phyloP scores from a whole-genome alignment of 2,329 filamentous ascomycete species.

The Sordariomycetes sp. region DNA sequence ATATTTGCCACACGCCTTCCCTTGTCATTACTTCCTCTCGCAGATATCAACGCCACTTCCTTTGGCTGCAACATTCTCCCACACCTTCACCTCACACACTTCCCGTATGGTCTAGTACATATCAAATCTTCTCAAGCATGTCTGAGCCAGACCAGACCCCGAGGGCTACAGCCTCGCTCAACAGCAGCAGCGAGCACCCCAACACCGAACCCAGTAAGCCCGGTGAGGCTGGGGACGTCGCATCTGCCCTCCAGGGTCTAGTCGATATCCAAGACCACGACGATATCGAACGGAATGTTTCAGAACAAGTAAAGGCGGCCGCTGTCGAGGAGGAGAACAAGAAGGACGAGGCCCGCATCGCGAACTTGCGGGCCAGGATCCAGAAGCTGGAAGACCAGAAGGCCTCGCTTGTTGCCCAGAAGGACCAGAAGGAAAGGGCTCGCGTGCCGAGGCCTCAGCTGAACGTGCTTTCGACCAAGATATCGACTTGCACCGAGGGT shows the following conservation, averaged over 20 bases:
- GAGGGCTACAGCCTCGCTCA: background rate
- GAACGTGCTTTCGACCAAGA: conserved; percentile 48
- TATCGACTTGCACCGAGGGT: conserved; percentile 54
- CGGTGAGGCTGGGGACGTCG: conserved; percentile 14
- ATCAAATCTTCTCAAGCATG: background rate
- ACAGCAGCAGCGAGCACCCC: background rate
- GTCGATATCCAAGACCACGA: conserved; percentile 64
- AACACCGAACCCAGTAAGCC: background rate
- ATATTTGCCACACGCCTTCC: too few species aligned
- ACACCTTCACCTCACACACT: background rate
- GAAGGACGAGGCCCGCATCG: conserved; percentile 51
- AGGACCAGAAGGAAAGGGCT: conserved; percentile 30
- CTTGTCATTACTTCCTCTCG: background rate
- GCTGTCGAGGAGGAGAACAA: conserved; percentile 53
- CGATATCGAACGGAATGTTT: conserved; percentile 82
- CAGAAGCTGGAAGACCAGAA: conserved; percentile 55
- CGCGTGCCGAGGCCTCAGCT: conserved; percentile 34
- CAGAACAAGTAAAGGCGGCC: conserved; percentile 46
- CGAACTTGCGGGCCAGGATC: conserved; percentile 41
- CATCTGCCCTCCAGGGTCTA: conserved; percentile 21
- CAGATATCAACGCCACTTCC: background rate
- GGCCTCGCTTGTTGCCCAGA: conserved; percentile 15
- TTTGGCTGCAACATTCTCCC: background rate
- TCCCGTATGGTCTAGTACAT: background rate
- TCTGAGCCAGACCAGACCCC: background rate